These are phyloP conservation scores for Verticillium albo-atrum DNA, from an alignment of 2,329 filamentous ascomycete genomes.

Conservation along the genomic window DNA sequence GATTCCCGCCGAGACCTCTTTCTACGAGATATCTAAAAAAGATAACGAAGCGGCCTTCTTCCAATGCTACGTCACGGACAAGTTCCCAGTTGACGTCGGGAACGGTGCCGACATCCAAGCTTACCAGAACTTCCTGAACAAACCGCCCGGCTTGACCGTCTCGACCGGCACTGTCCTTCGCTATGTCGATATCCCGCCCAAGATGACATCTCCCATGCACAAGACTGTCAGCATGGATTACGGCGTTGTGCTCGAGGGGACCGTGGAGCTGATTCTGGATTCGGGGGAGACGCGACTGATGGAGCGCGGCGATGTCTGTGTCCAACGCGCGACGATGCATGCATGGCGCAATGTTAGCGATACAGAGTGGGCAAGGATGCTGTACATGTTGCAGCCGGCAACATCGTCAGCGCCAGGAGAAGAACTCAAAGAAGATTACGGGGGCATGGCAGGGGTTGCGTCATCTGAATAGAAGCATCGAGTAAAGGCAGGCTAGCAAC, in stretches of 20 bases:
- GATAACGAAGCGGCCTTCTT: constrained; percentile 17
- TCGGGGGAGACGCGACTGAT: constrained; percentile 42
- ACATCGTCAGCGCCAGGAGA: constrained; percentile 2
- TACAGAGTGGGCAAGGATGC: constrained; percentile 40
- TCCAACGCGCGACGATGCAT: constrained; percentile 53
- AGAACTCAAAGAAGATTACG: constrained; percentile 28
- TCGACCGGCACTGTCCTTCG: constrained; percentile 37
- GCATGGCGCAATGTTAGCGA: constrained; percentile 42
- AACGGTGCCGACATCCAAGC: constrained; percentile 14
- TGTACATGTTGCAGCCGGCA: constrained; percentile 29
- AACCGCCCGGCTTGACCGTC: constrained; percentile 21
- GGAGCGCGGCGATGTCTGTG: constrained; percentile 47
- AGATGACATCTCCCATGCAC: constrained; percentile 36
- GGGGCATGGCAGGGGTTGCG: constrained; percentile 16
- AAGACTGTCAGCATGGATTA: constrained; percentile 51
- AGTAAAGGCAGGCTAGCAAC: too few species aligned
- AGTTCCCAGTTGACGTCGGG: constrained; percentile 15
- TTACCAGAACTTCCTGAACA: constrained; percentile 15
- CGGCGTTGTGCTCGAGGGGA: constrained; percentile 49
- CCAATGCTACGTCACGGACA: constrained; percentile 19
- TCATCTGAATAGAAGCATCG: constrained; percentile 11
- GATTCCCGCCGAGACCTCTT: constrained; percentile 15
- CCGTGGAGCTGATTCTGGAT: constrained; percentile 46
- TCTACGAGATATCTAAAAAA: constrained; percentile 13
- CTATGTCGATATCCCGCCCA: constrained; percentile 43